Base-by-base conservation (phyloP, 1,139 yeast genomes). In the Magnusiomyces fungicola region DNA sequence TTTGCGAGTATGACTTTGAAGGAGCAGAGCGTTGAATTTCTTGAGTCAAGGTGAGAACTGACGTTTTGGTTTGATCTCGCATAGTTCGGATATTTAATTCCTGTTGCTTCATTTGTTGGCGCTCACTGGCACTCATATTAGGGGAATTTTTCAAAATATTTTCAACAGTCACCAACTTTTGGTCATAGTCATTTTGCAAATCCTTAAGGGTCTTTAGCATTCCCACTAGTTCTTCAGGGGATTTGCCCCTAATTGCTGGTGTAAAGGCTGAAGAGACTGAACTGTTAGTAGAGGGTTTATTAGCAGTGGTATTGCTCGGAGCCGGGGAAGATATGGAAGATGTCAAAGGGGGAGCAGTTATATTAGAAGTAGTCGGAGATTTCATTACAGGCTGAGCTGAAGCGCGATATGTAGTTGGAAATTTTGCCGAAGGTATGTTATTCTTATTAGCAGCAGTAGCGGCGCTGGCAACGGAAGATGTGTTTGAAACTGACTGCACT, bases 21-120 rank as follows among this genome's bases (percentile, higher is more conserved):
- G 44, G 33, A 25, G 24, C 42, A 25, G 44, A 3, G 37, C 47
- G 51, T 48, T 66, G 70, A 33, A 65, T 66, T 48, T 66, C 61
- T 47, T 61, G 64, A 48, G 61, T 57, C 25, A 61, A 49, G 14
- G 56, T 55, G 32, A 60, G 50, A 23, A 60, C 64, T 47, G 56
- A 49, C 14, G 56, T 48, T 24, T 55, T 55, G 39, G 50, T 52
- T 44, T 58, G 61, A 45, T 61, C 64, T 14, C 59, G 51, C 24
- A 56, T 54, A 24, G 57, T 56, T n/a, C 64, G 53, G 12, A 59
- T 40, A 5, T 54, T 49, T 43, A 56, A 60, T 34, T 57, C 58
- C 43, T 59, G 60, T 23, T 55, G 59, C 10, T 58, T 52, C 12
- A 61, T 42, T 18, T 51, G 50, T 22, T 50, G 50, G 10, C 60